A percentile compares a stretch with the other conserved stretches of the same genome.
These are phyloP conservation scores for Naumovozyma dairenensis DNA, from an alignment of 805 yeast genomes.

Conservation along the genomic window DNA sequence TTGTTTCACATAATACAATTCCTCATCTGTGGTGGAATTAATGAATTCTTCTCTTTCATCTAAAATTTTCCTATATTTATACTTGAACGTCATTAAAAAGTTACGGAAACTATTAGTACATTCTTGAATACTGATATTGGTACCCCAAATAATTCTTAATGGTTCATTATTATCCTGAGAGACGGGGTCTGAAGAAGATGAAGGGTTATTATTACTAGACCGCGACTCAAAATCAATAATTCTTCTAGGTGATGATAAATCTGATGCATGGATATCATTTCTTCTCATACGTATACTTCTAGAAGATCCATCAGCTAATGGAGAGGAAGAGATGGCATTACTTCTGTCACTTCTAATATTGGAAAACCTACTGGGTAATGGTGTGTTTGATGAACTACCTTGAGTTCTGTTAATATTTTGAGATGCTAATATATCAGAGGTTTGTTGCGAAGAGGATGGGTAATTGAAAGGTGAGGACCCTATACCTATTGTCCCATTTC, in stretches of 20 bases:
- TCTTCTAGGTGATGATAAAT: slow-evolving; percentile 65
- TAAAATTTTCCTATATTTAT: slow-evolving; percentile 53
- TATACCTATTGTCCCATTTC: slow-evolving; percentile 13
- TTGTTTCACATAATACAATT: slow-evolving; percentile 61
- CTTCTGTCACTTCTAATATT: slow-evolving; percentile 38
- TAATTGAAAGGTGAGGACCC: slow-evolving; percentile 39
- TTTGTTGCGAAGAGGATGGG: slow-evolving; percentile 28
- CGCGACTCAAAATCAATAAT: slow-evolving; percentile 39
- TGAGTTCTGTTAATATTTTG: slow-evolving; percentile 12
- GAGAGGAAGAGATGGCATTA: slow-evolving; percentile 14
- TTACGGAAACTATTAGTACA: slow-evolving; percentile 70
- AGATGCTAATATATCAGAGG: slow-evolving; percentile 21
- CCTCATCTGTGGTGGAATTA: slow-evolving; percentile 52
- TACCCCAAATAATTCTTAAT: slow-evolving; percentile 94
- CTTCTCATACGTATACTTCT: slow-evolving; percentile 49
- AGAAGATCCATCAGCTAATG: slow-evolving; percentile 32
- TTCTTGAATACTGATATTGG: slow-evolving; percentile 88
- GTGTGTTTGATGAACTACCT: slow-evolving; percentile 7
- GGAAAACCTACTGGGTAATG: slow-evolving; percentile 28
- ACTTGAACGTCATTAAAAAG: slow-evolving; percentile 75
- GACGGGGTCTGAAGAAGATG: slow-evolving; percentile 24
- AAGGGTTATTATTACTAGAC: slow-evolving; percentile 17
- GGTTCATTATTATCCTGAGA: slow-evolving; percentile 51
- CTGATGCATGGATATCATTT: slow-evolving; percentile 71
- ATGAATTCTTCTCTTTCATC: slow-evolving; percentile 30